These are phyloP conservation scores for Bipolaris gigantea DNA, from an alignment of 2,329 filamentous ascomycete genomes.

Conservation along the genomic window DNA sequence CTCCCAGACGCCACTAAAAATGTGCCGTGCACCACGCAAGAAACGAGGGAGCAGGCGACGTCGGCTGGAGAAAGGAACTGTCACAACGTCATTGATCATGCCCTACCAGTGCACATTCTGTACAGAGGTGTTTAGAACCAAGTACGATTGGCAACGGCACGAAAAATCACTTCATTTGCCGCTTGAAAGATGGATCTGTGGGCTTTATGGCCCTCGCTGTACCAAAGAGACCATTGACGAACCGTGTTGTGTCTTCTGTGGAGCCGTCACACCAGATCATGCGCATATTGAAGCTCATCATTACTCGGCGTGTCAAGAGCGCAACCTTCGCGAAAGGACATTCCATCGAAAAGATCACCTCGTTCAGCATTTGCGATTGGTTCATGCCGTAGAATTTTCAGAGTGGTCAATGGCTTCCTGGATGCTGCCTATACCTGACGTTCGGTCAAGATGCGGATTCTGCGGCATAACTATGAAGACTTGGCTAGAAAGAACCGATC, in stretches of 20 bases:
- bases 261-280: constrained; percentile 13
- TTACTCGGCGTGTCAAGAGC: constrained; percentile 25
- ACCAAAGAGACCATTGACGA: constrained; percentile 16
- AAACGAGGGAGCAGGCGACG: constrained; percentile 14
- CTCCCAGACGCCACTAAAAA: constrained; percentile 21
- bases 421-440: constrained; percentile 28
- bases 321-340: constrained; percentile 27
- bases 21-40: constrained; percentile 14
- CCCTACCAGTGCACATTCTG: constrained; percentile 38
- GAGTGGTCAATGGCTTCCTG: constrained; percentile 42
- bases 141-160: constrained; percentile 37
- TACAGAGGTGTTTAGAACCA: constrained; percentile 36
- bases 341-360: constrained; percentile 38
- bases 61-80: constrained; percentile 13
- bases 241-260: constrained; percentile 28
- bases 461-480: constrained; percentile 24
- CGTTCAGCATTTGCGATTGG: constrained; percentile 30
- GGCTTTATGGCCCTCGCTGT: constrained; percentile 17
- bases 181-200: constrained; percentile 33
- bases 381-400: constrained; percentile 24
- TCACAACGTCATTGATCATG: constrained; percentile 11
- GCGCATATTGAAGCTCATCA: constrained; percentile 26
- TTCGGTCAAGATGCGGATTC: constrained; percentile 30
- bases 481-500: constrained; percentile 29
- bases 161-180: constrained; percentile 35